phyloP scores from a whole-genome alignment of 371 early-diverging fungal species.

The Rhizopus sp. region DNA sequence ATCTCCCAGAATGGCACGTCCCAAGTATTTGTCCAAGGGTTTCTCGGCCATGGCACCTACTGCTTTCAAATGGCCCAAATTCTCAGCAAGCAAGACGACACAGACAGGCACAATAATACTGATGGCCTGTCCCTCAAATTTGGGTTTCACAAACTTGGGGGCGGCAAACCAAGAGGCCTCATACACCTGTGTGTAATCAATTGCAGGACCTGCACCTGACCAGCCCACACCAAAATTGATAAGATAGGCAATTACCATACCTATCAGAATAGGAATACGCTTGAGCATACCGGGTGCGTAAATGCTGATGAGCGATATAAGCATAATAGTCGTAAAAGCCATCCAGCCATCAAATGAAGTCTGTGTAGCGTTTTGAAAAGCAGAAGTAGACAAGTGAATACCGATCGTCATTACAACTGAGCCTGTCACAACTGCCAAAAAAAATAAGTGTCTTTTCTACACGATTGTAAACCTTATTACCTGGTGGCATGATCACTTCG shows the following conservation, averaged over 20 bases:
- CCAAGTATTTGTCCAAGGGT: slow-evolving; percentile 51
- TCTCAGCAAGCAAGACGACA: slow-evolving; percentile 57
- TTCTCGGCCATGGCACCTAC: slow-evolving; percentile 52
- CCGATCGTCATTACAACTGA: slow-evolving; percentile 63
- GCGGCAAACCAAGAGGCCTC: slow-evolving; percentile 43
- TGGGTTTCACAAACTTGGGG: slow-evolving; percentile 35
- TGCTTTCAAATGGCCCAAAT: slow-evolving; percentile 62
- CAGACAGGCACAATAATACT: slow-evolving; percentile 58
- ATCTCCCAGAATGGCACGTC: slow-evolving; percentile 61
- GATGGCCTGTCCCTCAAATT: slow-evolving; percentile 51
- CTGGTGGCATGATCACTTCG: slow-evolving; percentile 59
- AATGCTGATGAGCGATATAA: slow-evolving; percentile 47
- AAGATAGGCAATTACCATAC: slow-evolving; percentile 51
- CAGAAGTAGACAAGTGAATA: slow-evolving; percentile 51
- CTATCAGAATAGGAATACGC: slow-evolving; percentile 54
- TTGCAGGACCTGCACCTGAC: slow-evolving; percentile 43
- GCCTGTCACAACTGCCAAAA: slow-evolving; percentile 52
- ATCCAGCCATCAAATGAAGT: slow-evolving; percentile 59
- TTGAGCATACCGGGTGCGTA: slow-evolving; percentile 49
- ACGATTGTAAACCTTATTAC: slow-evolving; percentile 23
- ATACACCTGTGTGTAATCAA: slow-evolving; percentile 48
- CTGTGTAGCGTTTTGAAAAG: slow-evolving; percentile 46
- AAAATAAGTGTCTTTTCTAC: slow-evolving; percentile 2
- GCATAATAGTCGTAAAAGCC: slow-evolving; percentile 51
- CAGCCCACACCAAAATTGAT: slow-evolving; percentile 46